Percentiles rank a stretch among this genome's conserved stretches.
Evolutionary conservation across 148 eudicot genomes (phyloP).

Genomic region (Vaccinium darrowii): DNA sequence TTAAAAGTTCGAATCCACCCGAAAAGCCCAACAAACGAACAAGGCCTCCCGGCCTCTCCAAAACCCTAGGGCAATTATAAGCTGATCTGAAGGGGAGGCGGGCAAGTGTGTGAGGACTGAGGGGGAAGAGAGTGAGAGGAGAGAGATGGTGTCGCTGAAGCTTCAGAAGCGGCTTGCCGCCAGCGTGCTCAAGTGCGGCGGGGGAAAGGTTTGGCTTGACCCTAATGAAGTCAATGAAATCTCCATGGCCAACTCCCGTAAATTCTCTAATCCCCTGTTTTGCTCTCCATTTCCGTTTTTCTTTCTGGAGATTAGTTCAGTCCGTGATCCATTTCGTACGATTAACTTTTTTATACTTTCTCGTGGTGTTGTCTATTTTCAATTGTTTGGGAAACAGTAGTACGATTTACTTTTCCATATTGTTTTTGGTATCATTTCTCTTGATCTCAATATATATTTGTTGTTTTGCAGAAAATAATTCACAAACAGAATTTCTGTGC

Average conservation of each 20-base stretch:
- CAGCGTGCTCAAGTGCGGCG: slow-evolving; percentile 70
- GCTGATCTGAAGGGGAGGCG: background rate
- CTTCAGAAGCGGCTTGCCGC: slow-evolving; percentile 82
- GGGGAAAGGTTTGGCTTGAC: slow-evolving; percentile 80
- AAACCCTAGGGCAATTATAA: slow-evolving; percentile 10
- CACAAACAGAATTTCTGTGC: too few species aligned
- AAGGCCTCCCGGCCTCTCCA: background rate
- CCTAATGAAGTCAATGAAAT: slow-evolving; percentile 81
- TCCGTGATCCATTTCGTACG: background rate
- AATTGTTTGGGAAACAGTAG: background rate
- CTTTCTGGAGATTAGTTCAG: background rate
- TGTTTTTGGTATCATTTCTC: background rate
- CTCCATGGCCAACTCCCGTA: slow-evolving; percentile 93
- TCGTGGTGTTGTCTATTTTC: background rate
- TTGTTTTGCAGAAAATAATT: background rate
- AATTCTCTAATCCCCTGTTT: background rate
- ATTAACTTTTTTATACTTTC: background rate
- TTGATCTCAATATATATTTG: background rate
- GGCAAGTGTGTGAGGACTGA: background rate
- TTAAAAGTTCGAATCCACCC: background rate
- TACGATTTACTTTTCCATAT: background rate
- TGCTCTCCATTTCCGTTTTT: background rate
- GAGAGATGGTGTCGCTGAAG: slow-evolving; percentile 70
- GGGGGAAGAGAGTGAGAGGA: background rate
- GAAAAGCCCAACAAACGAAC: slow-evolving; percentile 1